Conservation (phyloP, 306 rosid genomes). For the Carpinus viminea region DNA sequence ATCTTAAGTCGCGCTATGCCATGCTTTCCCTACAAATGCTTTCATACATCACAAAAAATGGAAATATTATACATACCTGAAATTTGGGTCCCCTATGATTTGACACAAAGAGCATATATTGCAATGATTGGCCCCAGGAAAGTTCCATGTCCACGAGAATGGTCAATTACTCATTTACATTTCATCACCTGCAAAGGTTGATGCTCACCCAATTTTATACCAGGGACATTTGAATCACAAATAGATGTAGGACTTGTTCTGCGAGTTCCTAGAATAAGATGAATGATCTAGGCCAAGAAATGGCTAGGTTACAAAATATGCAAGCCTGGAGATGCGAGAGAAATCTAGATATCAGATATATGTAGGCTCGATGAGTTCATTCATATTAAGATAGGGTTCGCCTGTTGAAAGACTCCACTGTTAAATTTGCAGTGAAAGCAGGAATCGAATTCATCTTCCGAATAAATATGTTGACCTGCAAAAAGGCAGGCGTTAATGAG, state of each 20-base stretch:
- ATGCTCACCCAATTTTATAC: not conserved
- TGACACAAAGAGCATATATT: constrained; percentile 3
- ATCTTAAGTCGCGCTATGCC: not conserved
- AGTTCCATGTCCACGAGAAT: constrained; percentile 3
- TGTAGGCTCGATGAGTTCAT: constrained; percentile 14
- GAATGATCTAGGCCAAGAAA: constrained; percentile 9
- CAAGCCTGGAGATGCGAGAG: constrained; percentile 20
- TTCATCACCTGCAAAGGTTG: not conserved
- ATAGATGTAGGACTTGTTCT: not conserved
- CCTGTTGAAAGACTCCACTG: constrained; percentile 92
- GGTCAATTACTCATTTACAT: not conserved
- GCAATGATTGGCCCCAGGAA: not conserved
- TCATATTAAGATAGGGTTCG: constrained; percentile 63
- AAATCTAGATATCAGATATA: not conserved
- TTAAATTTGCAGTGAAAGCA: constrained; percentile 94
- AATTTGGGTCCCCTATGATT: not conserved
- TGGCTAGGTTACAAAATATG: constrained; percentile 16
- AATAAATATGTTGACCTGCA: constrained; percentile 87
- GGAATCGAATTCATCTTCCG: constrained; percentile 91
- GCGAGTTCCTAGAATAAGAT: constrained; percentile 6
- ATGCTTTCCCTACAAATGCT: not conserved
- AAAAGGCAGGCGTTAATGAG: constrained; percentile 20
- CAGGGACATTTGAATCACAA: not conserved
- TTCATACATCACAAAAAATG: not conserved
- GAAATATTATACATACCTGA: not conserved